Percentiles rank a stretch among this genome's conserved stretches.
Conservation (phyloP, 106 monocot species). For the Acanthochlamys bracteata region DNA sequence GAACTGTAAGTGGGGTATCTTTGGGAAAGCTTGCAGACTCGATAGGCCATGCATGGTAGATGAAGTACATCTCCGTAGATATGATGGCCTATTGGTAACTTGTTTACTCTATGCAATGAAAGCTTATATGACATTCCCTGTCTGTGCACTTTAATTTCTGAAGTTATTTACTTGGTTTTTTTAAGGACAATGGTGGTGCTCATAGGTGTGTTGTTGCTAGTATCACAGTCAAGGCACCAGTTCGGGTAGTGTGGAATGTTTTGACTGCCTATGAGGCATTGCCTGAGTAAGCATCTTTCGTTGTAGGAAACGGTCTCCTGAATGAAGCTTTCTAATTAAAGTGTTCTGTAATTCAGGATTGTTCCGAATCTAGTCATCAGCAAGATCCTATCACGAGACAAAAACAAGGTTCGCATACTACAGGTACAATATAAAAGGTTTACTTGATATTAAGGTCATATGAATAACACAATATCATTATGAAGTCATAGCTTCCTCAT, state of each 20-base stretch:
- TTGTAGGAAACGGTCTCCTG: too few relatives aligned
- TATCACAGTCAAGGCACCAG: conserved; percentile 91
- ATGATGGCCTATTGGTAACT: conserved; percentile 89
- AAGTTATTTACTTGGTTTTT: conserved; percentile 28
- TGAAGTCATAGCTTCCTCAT: too few relatives aligned
- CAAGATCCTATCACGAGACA: conserved; percentile 70
- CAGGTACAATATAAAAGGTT: conserved; percentile 45
- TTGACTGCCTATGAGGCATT: conserved; percentile 81
- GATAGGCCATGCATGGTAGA: conserved; percentile 81
- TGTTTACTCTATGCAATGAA: conserved; percentile 15
- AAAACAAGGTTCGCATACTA: conserved; percentile 93
- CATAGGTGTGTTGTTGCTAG: conserved; percentile 85
- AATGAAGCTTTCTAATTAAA: too few relatives aligned
- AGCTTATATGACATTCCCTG: neutral
- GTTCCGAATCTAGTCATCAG: conserved; percentile 96
- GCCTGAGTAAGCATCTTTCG: conserved; percentile 56
- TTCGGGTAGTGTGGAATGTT: conserved; percentile 77
- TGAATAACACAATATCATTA: too few relatives aligned
- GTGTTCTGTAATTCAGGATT: conserved; percentile 35
- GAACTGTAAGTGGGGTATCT: conserved; percentile 64
- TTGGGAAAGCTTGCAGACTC: conserved; percentile 77
- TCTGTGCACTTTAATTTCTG: neutral
- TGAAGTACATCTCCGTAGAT: conserved; percentile 96
- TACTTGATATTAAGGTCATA: neutral
- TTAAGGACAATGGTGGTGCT: conserved; percentile 91